Base-by-base conservation (phyloP, 768 basidiomycete species). In the Termitomyces sp. region DNA sequence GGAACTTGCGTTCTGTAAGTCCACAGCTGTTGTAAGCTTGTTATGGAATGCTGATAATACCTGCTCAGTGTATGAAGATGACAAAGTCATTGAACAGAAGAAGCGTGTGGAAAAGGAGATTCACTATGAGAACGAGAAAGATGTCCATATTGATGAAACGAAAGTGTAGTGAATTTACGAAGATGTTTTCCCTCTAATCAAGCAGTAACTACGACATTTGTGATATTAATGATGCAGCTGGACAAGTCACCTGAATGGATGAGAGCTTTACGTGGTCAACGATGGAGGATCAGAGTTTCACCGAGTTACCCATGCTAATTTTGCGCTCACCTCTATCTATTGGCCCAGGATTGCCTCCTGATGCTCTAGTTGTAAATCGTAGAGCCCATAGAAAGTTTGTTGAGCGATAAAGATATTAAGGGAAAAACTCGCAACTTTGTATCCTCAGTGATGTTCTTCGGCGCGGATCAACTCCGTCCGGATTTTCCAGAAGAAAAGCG, bases 1-100 rank as follows among this genome's bases (percentile, higher is more conserved):
- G 65, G 84, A 86, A 66, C 75, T 86, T 22, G 78, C 83, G 0
- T 85, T 85, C 76, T 70, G 82, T 84, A 63, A 53, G 82, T 75
- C 15, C 39, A n/a, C 6, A 13, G 27, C 31, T 31, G 16, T 20
- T 27, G 6, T 15, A 13, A n/a, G n/a, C 18, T 39, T 27, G 16
- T 20, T 18, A 37, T 8, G 13, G 2, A 20, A 39, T 39, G 20
- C 47, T 57, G 37, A 57, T 31, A 6, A 20, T 13, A 31, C 15
- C 46, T 18, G 4, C 11, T 39, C n/a, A 57, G 78, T 81, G 62
- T 80, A 75, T 65, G 80, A 80, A 66, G 73, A 72, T 22, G 75
- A 79, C 45, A 71, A 75, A 54, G 63, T 74, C 34, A 67, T 69
- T 48, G 74, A 78, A 54, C 78, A 80, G 63, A 70, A 27, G n/a